A percentile compares a stretch with the other conserved stretches of the same genome.
phyloP scores from a whole-genome alignment of 2,329 filamentous ascomycete genomes.

The Hypoxylon sp. region DNA sequence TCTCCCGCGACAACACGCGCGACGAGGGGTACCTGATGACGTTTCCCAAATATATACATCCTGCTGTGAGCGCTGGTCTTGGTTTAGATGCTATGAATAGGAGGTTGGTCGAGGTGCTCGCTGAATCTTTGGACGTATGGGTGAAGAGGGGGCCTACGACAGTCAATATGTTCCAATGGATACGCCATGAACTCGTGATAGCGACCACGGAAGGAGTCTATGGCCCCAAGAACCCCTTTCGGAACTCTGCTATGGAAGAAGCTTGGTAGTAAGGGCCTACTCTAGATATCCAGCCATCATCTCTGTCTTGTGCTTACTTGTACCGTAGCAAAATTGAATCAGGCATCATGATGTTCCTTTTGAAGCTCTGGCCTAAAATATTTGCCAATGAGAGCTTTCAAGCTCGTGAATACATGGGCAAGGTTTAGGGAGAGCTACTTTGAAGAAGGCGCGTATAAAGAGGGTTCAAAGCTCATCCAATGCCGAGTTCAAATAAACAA shows the following conservation, averaged over 20 bases:
- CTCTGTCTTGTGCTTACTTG: too few species aligned
- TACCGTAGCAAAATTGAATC: conserved; percentile 40
- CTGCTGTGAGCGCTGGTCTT: not conserved
- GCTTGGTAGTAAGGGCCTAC: conserved; percentile 38
- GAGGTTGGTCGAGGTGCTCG: not conserved
- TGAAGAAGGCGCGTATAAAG: conserved; percentile 13
- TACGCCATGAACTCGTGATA: conserved; percentile 34
- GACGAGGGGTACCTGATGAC: conserved; percentile 30
- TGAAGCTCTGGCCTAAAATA: conserved; percentile 20
- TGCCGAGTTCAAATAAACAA: conserved; percentile 29
- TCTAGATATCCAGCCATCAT: too few species aligned
- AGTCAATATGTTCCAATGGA: conserved; percentile 40
- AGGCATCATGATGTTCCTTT: conserved; percentile 30
- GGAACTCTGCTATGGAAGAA: conserved; percentile 33
- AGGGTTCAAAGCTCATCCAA: conserved; percentile 23
- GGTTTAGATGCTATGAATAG: not conserved
- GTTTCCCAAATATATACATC: conserved; percentile 31
- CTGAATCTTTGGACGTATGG: not conserved
- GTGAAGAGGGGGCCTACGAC: not conserved
- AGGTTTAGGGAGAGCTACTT: conserved; percentile 35
- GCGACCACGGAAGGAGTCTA: conserved; percentile 41
- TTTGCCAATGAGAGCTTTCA: conserved; percentile 22
- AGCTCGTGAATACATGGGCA: conserved; percentile 35
- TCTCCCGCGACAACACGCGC: conserved; percentile 25
- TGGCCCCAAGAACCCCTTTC: conserved; percentile 41